Evolutionary conservation across 2,329 filamentous ascomycete genomes (phyloP), one percentile per base, ranked within the genome.

Genomic region (Aspergillus sergii): DNA sequence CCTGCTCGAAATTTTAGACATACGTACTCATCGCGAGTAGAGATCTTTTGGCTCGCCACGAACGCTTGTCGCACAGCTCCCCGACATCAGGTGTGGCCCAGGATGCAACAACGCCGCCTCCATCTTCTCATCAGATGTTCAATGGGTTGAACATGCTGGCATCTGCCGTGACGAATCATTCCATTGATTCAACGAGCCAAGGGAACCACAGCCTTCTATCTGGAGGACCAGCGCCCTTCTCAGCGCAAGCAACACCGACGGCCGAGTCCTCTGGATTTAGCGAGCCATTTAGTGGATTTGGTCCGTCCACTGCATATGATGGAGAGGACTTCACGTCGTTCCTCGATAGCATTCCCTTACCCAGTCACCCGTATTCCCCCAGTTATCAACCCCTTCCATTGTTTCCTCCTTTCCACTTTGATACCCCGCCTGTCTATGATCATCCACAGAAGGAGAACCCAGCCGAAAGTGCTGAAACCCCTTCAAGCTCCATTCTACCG

Each of bases 281-380:
- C 54, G 66, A 71, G 45, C 62, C 72, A 4, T 69, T 71, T 11
- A 54, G 66, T 2, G 72, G 70, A 8, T 75, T 73, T 63, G 69
- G 67, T 11, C 26, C 66, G 1, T 46, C 70, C 0, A 58, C 61
- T 1, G 46, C 67, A 3, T 73, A 75, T 21, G 71, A 73, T n/a
- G 73, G 71, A 0, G 73, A 75, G 53, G 74, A 76, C 50, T 76
- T 76, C 23, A 76, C 75, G 2, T 76, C 75, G 0, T 76, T 76
- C 23, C 60, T 76, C 32, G 75, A 76, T 36, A 76, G 73, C 56
- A 73, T 76, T 12, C 72, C 74, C 0, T 58, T 76, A 16, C 74
- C 75, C 2, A 76, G 70, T 48, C 73, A 76, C 26, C 72, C 74
- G 2, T 76, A 71, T 46, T 76, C 74, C 1, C 73, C 74, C 0